These are phyloP conservation scores for Schoenoplectus tabernaemontani DNA, from an alignment of 202 grass and related monocot species.

Conservation along the genomic window DNA sequence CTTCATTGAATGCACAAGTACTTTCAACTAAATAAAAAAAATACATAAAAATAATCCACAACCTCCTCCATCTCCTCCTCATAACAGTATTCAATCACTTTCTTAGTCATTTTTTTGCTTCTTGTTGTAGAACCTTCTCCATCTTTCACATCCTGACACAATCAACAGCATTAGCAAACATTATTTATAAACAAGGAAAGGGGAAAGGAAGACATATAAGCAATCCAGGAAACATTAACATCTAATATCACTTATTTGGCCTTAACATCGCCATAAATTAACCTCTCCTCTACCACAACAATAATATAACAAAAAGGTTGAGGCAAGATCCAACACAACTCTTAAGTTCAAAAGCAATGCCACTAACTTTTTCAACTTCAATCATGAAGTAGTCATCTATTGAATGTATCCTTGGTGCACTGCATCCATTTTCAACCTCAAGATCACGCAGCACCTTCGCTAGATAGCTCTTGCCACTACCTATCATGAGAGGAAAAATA, in stretches of 20 bases:
- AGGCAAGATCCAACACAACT: neutral
- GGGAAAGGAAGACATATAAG: neutral
- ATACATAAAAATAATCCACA: slow-evolving; percentile 23
- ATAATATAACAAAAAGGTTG: slow-evolving; percentile 12
- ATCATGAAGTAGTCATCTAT: slow-evolving; percentile 99
- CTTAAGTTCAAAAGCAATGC: neutral
- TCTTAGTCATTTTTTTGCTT: slow-evolving; percentile 77
- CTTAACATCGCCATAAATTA: neutral
- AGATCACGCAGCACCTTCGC: slow-evolving; percentile 87
- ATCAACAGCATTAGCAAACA: neutral
- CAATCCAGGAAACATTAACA: neutral
- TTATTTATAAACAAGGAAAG: neutral
- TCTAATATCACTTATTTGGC: neutral
- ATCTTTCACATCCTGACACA: slow-evolving; percentile 45
- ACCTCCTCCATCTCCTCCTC: slow-evolving; percentile 99
- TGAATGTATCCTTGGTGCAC: slow-evolving; percentile 90
- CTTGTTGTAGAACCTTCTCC: slow-evolving; percentile 66
- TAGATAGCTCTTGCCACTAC: slow-evolving; percentile 97
- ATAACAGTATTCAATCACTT: slow-evolving; percentile 97
- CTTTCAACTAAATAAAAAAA: slow-evolving; percentile 7
- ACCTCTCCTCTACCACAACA: slow-evolving; percentile 11
- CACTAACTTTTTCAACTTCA: slow-evolving; percentile 90
- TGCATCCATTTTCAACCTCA: slow-evolving; percentile 86
- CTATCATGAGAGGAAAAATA: slow-evolving; percentile 31
- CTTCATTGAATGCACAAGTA: neutral